Conservation (phyloP, 83 land plant genomes). For the Thuja plicata region DNA sequence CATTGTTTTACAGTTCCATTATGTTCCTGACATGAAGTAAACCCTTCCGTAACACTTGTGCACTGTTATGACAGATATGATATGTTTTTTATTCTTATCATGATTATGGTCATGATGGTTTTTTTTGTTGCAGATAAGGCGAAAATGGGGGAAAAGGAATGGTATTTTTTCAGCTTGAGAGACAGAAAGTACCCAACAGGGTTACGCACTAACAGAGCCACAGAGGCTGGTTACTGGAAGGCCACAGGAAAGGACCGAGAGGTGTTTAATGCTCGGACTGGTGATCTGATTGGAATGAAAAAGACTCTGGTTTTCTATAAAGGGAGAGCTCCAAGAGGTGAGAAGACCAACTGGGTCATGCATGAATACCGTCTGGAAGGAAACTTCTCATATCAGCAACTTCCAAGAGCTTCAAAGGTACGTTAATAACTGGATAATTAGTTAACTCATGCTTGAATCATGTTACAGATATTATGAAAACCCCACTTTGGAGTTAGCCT, state of each 20-base stretch:
- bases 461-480: not conserved
- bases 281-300: slow-evolving; percentile 57
- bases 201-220: slow-evolving; percentile 55
- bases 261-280: slow-evolving; percentile 30
- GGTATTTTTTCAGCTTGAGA: slow-evolving; percentile 64
- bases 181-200: slow-evolving; percentile 72
- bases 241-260: slow-evolving; percentile 72
- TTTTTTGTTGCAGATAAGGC: slow-evolving; percentile 32
- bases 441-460: no score
- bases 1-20: not conserved
- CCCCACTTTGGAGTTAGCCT: not conserved
- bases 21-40: not conserved
- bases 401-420: slow-evolving; percentile 30
- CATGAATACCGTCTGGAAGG: slow-evolving; percentile 76
- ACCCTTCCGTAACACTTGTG: not conserved
- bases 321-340: slow-evolving; percentile 67
- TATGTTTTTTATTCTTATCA: not conserved
- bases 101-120: not conserved
- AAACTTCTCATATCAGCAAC: slow-evolving; percentile 42
- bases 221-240: slow-evolving; percentile 67
- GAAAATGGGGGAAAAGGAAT: slow-evolving; percentile 65
- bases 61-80: not conserved
- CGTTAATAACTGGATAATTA: not conserved
- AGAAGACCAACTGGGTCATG: slow-evolving; percentile 70
- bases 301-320: slow-evolving; percentile 65